Evolutionary conservation across 345 rosid genomes (phyloP).

Genomic region (Moricandia moricandioides): DNA sequence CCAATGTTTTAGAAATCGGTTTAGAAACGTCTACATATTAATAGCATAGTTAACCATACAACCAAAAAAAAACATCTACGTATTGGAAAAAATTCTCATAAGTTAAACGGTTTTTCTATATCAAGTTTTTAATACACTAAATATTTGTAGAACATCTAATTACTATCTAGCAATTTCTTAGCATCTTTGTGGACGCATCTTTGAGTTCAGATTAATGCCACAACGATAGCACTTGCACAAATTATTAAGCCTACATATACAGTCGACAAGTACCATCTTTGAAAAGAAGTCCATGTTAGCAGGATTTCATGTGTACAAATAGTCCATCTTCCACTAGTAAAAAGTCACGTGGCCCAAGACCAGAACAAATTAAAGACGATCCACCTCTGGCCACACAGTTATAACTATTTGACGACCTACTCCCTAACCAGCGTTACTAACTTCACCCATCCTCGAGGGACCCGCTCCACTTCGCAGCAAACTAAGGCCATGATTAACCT

Average conservation of each 20-base stretch:
- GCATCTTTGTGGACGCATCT: too few species aligned
- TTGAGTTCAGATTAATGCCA: not conserved
- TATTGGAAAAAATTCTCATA: too few species aligned
- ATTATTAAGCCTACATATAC: not conserved
- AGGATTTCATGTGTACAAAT: not conserved
- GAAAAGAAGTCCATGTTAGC: not conserved
- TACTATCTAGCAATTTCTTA: too few species aligned
- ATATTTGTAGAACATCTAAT: too few species aligned
- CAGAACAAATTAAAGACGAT: slow-evolving; percentile 23
- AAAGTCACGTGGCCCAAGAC: slow-evolving; percentile 24
- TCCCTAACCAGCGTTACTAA: slow-evolving; percentile 15
- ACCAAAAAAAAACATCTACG: too few species aligned
- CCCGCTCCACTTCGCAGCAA: slow-evolving; percentile 11
- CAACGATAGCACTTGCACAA: not conserved
- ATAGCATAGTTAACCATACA: too few species aligned
- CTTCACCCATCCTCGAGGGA: not conserved
- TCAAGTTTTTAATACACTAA: too few species aligned
- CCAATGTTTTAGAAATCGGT: too few species aligned
- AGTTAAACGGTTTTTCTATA: too few species aligned
- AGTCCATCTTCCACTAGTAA: slow-evolving; percentile 8
- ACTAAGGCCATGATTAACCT: too few species aligned
- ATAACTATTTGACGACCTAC: slow-evolving; percentile 26
- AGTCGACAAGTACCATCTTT: not conserved
- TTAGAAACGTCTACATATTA: too few species aligned
- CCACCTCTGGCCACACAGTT: slow-evolving; percentile 16